These are phyloP conservation scores for Metschnikowia sp. DNA, from an alignment of 805 yeast genomes.

Conservation along the genomic window DNA sequence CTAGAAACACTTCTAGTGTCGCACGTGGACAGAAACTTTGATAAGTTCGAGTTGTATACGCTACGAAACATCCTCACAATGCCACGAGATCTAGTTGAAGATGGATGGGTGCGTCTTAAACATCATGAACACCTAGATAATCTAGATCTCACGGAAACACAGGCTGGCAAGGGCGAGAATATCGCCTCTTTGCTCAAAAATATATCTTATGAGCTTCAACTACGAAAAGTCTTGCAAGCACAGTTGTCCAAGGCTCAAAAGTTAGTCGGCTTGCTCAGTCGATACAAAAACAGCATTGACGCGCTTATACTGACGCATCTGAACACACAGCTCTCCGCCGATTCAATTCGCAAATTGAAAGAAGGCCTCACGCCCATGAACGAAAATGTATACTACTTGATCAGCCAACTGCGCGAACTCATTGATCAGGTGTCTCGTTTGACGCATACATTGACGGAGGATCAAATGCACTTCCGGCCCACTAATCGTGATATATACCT, in stretches of 20 bases:
- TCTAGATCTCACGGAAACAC: not conserved
- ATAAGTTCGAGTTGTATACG: conserved; percentile 79
- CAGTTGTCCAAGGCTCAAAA: conserved; percentile 39
- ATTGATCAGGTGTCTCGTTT: conserved; percentile 27
- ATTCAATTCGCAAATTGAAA: conserved; percentile 26
- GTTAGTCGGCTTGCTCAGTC: conserved; percentile 29
- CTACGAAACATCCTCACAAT: conserved; percentile 71
- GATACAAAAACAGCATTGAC: conserved; percentile 28
- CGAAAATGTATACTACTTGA: conserved; percentile 44
- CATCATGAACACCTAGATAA: conserved; percentile 60
- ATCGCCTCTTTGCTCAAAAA: conserved; percentile 29
- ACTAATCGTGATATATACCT: conserved; percentile 38
- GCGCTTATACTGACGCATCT: conserved; percentile 16
- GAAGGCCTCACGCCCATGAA: conserved; percentile 41
- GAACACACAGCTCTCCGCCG: conserved; percentile 18
- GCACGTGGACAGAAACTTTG: conserved; percentile 77
- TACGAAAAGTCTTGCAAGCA: conserved; percentile 39
- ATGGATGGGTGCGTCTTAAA: conserved; percentile 63
- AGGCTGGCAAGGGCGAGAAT: not conserved
- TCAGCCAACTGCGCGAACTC: conserved; percentile 42
- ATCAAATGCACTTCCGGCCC: conserved; percentile 26
- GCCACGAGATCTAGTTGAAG: conserved; percentile 60
- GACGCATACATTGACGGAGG: conserved; percentile 22
- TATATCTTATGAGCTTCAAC: conserved; percentile 41
- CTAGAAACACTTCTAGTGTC: conserved; percentile 73